A percentile compares a stretch with the other conserved stretches of the same genome.
Evolutionary conservation across 2,329 filamentous ascomycete genomes (phyloP).

Genomic region (Ceratocystis ficicola): DNA sequence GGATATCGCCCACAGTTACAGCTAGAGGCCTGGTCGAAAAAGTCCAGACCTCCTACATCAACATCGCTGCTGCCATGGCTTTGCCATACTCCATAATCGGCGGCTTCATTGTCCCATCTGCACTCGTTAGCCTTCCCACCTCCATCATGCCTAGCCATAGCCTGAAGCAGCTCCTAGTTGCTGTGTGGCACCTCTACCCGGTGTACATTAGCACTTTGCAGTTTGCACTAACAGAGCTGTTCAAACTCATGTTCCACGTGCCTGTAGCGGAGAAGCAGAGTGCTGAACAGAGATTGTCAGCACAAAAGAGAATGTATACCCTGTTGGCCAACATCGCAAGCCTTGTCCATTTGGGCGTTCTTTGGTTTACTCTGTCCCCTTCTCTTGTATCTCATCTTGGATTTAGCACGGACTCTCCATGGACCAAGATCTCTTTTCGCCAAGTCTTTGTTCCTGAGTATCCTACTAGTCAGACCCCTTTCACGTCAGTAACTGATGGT

Average conservation of each 20-base stretch:
- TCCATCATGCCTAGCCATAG: slow-evolving; percentile 22
- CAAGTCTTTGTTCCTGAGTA: slow-evolving; percentile 23
- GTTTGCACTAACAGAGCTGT: slow-evolving; percentile 13
- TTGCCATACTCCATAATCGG: slow-evolving; percentile 22
- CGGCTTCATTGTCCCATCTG: slow-evolving; percentile 24
- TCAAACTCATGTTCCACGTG: slow-evolving; percentile 4
- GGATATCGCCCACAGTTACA: slow-evolving; percentile 23
- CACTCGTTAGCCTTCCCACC: slow-evolving; percentile 23
- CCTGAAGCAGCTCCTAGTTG: slow-evolving; percentile 24
- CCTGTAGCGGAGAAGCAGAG: slow-evolving; percentile 1
- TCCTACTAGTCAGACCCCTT: slow-evolving; percentile 11
- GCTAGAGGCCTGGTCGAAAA: slow-evolving; percentile 13
- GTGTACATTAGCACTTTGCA: slow-evolving; percentile 23
- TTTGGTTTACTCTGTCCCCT: slow-evolving; percentile 19
- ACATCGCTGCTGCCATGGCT: slow-evolving; percentile 19
- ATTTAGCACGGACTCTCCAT: background rate
- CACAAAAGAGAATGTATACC: slow-evolving; percentile 21
- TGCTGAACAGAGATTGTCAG: slow-evolving; percentile 1
- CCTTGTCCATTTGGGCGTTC: slow-evolving; percentile 15
- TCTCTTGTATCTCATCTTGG: slow-evolving; percentile 8
- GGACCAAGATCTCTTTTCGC: slow-evolving; percentile 14
- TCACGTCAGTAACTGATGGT: slow-evolving; percentile 21
- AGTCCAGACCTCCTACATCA: slow-evolving; percentile 15
- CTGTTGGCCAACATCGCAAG: slow-evolving; percentile 15
- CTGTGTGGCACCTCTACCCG: slow-evolving; percentile 26